Conservation (phyloP, 352 stramenopile genomes). For the Poterioochromonas sp. region DNA sequence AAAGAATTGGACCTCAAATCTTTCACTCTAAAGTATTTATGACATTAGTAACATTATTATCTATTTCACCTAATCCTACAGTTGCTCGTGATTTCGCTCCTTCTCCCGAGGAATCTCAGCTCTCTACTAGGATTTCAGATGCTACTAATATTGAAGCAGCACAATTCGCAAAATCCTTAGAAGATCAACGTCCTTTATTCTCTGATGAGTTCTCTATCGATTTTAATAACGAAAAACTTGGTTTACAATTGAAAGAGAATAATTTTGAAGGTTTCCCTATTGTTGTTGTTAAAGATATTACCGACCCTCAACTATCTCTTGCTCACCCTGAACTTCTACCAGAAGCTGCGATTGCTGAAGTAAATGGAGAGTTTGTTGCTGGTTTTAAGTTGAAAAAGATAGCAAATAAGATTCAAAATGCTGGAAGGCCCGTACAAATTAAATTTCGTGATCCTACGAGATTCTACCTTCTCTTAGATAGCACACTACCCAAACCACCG, state of each 20-base stretch:
- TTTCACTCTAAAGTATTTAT: no score
- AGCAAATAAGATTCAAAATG: constrained; percentile 4
- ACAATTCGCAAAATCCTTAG: no score
- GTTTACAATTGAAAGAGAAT: not conserved
- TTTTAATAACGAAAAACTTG: not conserved
- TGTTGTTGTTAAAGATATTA: not conserved
- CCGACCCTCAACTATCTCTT: not conserved
- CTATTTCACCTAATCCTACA: no score
- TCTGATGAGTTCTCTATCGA: not conserved
- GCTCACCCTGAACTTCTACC: not conserved
- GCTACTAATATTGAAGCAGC: no score
- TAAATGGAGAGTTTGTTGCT: constrained; percentile 25
- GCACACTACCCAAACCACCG: not conserved
- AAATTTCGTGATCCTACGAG: constrained; percentile 30
- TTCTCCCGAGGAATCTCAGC: no score
- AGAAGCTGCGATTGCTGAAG: constrained; percentile 9
- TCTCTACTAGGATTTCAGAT: no score
- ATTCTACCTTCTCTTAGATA: constrained; percentile 22
- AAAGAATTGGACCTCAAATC: no score
- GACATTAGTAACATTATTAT: no score
- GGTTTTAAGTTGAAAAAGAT: constrained; percentile 14
- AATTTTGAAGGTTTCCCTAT: not conserved
- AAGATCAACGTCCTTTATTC: no score
- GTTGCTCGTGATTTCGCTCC: no score
- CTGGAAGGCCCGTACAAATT: not conserved